A percentile compares a stretch with the other conserved stretches of the same genome.
Conservation (phyloP, 1,284 basidiomycete genomes). For the Inonotus hispidus region DNA sequence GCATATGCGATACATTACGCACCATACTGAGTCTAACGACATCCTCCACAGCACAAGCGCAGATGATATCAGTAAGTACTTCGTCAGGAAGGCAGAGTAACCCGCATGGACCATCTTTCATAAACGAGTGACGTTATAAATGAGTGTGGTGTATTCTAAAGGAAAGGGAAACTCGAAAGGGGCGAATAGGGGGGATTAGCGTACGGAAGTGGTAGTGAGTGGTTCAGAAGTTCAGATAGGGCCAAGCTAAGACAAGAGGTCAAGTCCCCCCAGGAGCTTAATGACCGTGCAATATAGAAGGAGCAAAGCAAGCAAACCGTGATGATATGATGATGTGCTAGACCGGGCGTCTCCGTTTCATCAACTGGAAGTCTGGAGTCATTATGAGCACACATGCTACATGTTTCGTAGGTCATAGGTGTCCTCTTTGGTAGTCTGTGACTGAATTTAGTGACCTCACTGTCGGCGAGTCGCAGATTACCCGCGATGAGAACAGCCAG, state of each 20-base stretch:
- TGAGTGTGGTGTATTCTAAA: not conserved
- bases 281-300: not conserved
- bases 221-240: not conserved
- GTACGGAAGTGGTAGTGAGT: not conserved
- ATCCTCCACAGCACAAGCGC: not conserved
- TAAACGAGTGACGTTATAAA: conserved; percentile 9
- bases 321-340: not conserved
- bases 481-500: no score
- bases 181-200: not conserved
- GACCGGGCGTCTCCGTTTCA: no score
- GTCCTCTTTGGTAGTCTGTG: no score
- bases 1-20: not conserved
- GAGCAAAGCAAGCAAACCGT: conserved; percentile 1
- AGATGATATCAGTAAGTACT: not conserved
- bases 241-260: not conserved
- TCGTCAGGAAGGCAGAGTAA: conserved; percentile 2
- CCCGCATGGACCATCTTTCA: not conserved
- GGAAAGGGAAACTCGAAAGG: not conserved
- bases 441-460: no score
- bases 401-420: no score
- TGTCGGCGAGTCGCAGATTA: no score
- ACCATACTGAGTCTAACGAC: conserved; percentile 3
- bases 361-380: no score
- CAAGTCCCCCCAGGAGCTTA: not conserved
- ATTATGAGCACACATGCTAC: no score